Evolutionary conservation across 1,284 basidiomycete genomes (phyloP).

Genomic region (Sanguinoderma infundibulare): DNA sequence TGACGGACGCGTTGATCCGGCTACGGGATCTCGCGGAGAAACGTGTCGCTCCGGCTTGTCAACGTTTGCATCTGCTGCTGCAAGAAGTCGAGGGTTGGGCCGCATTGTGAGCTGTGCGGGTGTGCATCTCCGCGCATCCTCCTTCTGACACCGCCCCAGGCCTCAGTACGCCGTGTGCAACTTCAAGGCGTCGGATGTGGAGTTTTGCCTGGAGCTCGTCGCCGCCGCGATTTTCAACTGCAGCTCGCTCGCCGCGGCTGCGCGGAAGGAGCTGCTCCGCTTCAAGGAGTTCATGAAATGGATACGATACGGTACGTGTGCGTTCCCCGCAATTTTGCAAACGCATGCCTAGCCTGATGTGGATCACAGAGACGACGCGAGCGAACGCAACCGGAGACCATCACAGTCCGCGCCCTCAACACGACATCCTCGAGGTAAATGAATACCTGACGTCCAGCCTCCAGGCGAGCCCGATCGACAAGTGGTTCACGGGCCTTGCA

Average conservation of each 20-base stretch:
- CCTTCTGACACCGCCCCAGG: slow-evolving; percentile 24
- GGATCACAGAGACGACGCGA: slow-evolving; percentile 32
- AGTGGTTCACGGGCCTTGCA: slow-evolving; percentile 73
- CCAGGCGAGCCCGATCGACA: slow-evolving; percentile 69
- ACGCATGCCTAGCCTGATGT: background rate
- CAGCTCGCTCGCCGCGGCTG: slow-evolving; percentile 68
- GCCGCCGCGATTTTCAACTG: slow-evolving; percentile 63
- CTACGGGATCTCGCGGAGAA: slow-evolving; percentile 75
- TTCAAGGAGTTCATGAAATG: slow-evolving; percentile 83
- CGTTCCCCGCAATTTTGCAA: background rate
- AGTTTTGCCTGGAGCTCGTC: slow-evolving; percentile 53
- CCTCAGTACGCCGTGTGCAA: slow-evolving; percentile 49
- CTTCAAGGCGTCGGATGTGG: slow-evolving; percentile 53
- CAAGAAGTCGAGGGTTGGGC: slow-evolving; percentile 81
- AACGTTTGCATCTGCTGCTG: slow-evolving; percentile 73
- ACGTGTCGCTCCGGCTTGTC: slow-evolving; percentile 71
- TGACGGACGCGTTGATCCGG: slow-evolving; percentile 69
- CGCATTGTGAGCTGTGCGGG: slow-evolving; percentile 43
- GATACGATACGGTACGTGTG: slow-evolving; percentile 67
- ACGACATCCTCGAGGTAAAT: slow-evolving; percentile 81
- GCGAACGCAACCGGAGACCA: slow-evolving; percentile 43
- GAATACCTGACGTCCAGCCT: slow-evolving; percentile 77
- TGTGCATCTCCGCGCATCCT: background rate
- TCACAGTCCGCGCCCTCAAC: slow-evolving; percentile 52
- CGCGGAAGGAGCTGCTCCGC: slow-evolving; percentile 66